phyloP scores from a whole-genome alignment of 202 grass and related monocot species.

The Hordeum pubiflorum region DNA sequence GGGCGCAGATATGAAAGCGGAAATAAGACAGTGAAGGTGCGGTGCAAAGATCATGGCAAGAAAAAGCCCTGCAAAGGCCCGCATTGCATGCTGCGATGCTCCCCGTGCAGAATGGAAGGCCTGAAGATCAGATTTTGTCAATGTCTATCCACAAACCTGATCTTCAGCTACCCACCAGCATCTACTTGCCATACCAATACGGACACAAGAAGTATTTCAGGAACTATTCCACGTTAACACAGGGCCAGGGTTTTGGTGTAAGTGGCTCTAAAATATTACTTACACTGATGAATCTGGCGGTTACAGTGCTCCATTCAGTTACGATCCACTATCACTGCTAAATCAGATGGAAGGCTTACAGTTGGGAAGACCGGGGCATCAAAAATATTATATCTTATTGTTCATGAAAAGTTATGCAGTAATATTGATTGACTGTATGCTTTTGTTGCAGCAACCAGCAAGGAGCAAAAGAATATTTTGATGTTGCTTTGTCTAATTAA shows the following conservation, averaged over 20 bases:
- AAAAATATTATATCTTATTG: background rate
- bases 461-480: background rate
- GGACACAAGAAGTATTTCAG: background rate
- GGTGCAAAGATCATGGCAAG: background rate
- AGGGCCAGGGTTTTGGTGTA: background rate
- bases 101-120: background rate
- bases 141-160: background rate
- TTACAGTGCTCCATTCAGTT: background rate
- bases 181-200: background rate
- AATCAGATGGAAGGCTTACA: background rate
- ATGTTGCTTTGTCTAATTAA: constrained; percentile 6
- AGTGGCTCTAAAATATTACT: background rate
- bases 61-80: background rate
- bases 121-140: too few species aligned
- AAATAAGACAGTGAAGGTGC: background rate
- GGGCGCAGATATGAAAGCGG: background rate
- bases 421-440: background rate
- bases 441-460: background rate
- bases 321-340: background rate
- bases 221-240: background rate
- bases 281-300: background rate
- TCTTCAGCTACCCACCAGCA: background rate
- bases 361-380: background rate
- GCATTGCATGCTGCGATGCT: background rate
- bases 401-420: background rate